Evolutionary conservation across 2,329 filamentous ascomycete species (phyloP), one percentile per base, ranked within the genome.

Genomic region (Colletotrichum sansevieriae): DNA sequence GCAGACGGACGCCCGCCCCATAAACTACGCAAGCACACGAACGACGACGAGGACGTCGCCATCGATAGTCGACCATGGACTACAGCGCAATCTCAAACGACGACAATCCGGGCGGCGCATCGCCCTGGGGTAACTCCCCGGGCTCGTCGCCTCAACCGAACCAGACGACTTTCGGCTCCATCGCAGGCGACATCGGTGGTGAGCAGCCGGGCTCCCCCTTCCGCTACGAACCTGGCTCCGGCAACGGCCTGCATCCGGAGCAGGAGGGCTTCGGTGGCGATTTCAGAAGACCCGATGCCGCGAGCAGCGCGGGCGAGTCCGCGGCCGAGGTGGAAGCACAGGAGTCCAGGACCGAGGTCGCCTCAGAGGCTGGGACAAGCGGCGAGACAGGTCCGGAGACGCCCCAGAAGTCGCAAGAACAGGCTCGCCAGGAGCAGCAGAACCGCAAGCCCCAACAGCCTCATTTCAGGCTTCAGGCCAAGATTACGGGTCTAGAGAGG

Each of bases 401-500:
- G 39, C 73, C 46, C 13, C 66, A 72, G 46, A 74, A 74, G 63
- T 67, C 74, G 64, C 70, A 69, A n/a, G 71, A 74, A 25, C 74
- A 70, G 70, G 49, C 29, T 39, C 70, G 71, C 20, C 80, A 82
- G 52, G 78, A 79, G 60, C 81, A 83, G 68, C 83, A 83, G 63
- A 89, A 88, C 3, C 94, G 89, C 3, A 78, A 81, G 72, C 81
- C 84, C 11, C 82, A 88, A 49, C 87, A 88, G 63, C 91, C 92
- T 33, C 88, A 91, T 70, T 95, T 92, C 80, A 95, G 93, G 80
- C 87, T 99, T 43, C 94, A 97, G 78, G 94, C 92, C 52, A 99
- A 98, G 83, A 94, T 99, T 71, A 98, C 95, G 1, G 94, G 92
- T 2, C 84, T 99, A 55, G 96, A 99, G 82, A 88, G 96, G 68